phyloP scores from a whole-genome alignment of 2,329 filamentous ascomycete genomes.

The Xylaria sp. region DNA sequence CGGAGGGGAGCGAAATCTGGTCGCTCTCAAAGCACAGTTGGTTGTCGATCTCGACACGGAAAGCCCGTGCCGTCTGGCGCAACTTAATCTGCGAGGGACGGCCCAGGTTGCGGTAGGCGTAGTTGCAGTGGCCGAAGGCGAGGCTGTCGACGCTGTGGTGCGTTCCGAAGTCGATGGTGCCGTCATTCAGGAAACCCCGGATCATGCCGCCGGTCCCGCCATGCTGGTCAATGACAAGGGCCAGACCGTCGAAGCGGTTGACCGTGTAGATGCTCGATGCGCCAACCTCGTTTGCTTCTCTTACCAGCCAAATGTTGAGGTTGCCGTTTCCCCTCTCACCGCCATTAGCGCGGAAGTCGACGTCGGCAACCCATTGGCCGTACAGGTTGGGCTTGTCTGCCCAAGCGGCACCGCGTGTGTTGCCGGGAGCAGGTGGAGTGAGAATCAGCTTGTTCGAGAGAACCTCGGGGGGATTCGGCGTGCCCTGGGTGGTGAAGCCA shows the following conservation, averaged over 20 bases:
- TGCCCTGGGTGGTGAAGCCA: constrained; percentile 51
- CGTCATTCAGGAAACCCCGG: constrained; percentile 91
- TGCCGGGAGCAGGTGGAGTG: constrained; percentile 81
- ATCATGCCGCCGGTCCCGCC: constrained; percentile 73
- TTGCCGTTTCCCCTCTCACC: constrained; percentile 82
- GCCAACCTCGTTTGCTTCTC: constrained; percentile 62
- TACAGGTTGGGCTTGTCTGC: constrained; percentile 57
- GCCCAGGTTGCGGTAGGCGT: constrained; percentile 86
- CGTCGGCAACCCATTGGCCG: constrained; percentile 71
- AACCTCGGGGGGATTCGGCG: constrained; percentile 52
- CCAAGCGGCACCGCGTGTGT: constrained; percentile 81
- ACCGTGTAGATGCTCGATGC: constrained; percentile 79
- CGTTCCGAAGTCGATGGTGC: constrained; percentile 68
- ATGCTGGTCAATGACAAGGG: constrained; percentile 77
- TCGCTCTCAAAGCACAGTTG: constrained; percentile 75
- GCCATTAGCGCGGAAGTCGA: constrained; percentile 83
- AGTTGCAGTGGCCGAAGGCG: constrained; percentile 89
- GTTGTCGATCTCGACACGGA: constrained; percentile 78
- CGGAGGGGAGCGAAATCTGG: constrained; percentile 70
- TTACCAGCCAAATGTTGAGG: constrained; percentile 87
- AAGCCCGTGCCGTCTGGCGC: constrained; percentile 54
- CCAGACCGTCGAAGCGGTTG: constrained; percentile 83
- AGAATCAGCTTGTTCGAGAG: constrained; percentile 89
- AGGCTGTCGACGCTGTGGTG: constrained; percentile 75
- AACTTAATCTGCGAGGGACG: constrained; percentile 75